phyloP scores from a whole-genome alignment of 2,329 filamentous ascomycete genomes.

The Verticillium isaacii region DNA sequence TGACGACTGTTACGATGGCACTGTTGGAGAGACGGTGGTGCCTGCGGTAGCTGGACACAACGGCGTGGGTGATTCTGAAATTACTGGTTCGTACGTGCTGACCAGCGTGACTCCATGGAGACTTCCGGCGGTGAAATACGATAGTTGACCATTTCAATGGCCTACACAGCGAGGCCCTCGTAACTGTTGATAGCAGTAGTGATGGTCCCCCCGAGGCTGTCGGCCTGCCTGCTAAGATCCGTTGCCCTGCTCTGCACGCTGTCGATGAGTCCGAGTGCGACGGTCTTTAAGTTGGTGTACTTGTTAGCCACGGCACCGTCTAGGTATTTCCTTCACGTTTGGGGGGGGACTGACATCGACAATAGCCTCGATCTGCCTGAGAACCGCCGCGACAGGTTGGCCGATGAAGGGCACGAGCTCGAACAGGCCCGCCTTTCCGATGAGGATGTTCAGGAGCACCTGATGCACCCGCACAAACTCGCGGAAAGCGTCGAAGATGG shows the following conservation, averaged over 20 bases:
- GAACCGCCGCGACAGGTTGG: slow-evolving; percentile 17
- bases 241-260: slow-evolving; percentile 18
- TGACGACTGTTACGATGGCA: no score
- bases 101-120: no score
- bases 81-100: no score
- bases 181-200: neutral
- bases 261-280: slow-evolving; percentile 15
- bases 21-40: no score
- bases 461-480: slow-evolving; percentile 25
- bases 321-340: no score
- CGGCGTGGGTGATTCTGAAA: no score
- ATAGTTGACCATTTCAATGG: no score
- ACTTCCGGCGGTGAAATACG: no score
- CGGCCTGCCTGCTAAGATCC: neutral
- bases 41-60: no score
- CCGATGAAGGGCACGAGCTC: slow-evolving; percentile 20
- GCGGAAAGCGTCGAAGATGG: slow-evolving; percentile 21
- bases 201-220: neutral
- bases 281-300: slow-evolving; percentile 5
- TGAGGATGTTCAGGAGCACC: slow-evolving; percentile 25
- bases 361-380: slow-evolving; percentile 17
- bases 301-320: neutral
- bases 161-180: neutral
- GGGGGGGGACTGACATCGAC: slow-evolving; percentile 18
- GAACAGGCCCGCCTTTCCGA: slow-evolving; percentile 26